A percentile compares a stretch with the other conserved stretches of the same genome.
Evolutionary conservation across 257 asterid genomes (phyloP).

Genomic region (Jacaranda copaia): DNA sequence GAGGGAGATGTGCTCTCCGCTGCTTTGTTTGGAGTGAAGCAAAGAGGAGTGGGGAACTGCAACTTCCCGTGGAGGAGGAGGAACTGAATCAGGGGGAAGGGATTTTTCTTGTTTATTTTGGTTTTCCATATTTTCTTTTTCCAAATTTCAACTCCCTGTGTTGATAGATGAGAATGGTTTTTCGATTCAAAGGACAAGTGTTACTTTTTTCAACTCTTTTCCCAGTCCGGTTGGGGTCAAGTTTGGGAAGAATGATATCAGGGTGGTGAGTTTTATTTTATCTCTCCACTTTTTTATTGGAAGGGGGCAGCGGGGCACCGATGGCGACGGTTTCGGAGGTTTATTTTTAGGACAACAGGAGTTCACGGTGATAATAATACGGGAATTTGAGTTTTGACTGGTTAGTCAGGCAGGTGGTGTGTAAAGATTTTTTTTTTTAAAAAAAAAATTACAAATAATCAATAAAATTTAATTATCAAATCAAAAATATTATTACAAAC

Average conservation of each 20-base stretch:
- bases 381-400: neutral
- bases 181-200: neutral
- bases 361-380: neutral
- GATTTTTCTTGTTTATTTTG: slow-evolving; percentile 23
- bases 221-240: neutral
- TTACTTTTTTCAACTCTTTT: neutral
- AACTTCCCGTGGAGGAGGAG: slow-evolving; percentile 16
- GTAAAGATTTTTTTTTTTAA: no score
- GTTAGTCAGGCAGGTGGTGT: neutral
- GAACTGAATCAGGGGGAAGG: slow-evolving; percentile 30
- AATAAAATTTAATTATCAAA: no score
- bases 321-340: slow-evolving; percentile 33
- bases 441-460: no score
- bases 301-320: slow-evolving; percentile 29
- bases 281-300: neutral
- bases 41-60: slow-evolving; percentile 33
- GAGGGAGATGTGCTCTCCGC: slow-evolving; percentile 51
- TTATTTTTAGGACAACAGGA: slow-evolving; percentile 16
- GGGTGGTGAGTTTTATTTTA: neutral
- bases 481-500: no score
- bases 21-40: slow-evolving; percentile 34
- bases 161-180: neutral
- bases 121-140: slow-evolving; percentile 38
- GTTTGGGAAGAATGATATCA: slow-evolving; percentile 12
- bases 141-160: neutral